phyloP scores from a whole-genome alignment of 1,139 yeast genomes.

The Debaryomyces fabryi region DNA sequence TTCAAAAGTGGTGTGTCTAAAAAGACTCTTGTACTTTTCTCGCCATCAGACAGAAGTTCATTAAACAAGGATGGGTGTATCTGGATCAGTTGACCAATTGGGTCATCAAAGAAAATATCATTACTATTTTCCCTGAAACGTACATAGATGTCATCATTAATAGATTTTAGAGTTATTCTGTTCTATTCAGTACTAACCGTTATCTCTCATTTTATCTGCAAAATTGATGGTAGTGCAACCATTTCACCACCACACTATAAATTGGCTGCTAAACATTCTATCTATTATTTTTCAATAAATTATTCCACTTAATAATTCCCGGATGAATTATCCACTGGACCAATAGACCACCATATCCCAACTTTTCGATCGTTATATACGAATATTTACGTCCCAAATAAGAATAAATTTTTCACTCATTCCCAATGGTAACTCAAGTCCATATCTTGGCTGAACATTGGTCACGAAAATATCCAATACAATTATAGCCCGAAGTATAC shows the following conservation, averaged over 20 bases:
- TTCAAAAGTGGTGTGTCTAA: neutral
- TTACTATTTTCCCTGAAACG: neutral
- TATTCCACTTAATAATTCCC: neutral
- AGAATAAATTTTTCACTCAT: neutral
- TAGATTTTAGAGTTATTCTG: neutral
- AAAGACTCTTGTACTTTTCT: neutral
- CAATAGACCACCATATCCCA: neutral
- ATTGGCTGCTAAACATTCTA: neutral
- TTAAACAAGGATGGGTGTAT: neutral
- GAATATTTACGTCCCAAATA: neutral
- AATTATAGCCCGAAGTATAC: neutral
- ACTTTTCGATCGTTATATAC: neutral
- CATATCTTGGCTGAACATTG: neutral
- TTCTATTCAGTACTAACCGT: too few species aligned
- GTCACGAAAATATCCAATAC: neutral
- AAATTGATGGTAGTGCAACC: neutral
- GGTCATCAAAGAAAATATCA: neutral
- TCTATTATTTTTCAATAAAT: too few species aligned
- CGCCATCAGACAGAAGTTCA: neutral
- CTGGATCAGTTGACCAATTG: neutral
- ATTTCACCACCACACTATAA: neutral
- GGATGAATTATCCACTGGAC: neutral
- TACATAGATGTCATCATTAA: neutral
- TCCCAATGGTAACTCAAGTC: neutral
- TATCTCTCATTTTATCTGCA: neutral